Evolutionary conservation across 2,329 filamentous ascomycete genomes (phyloP), one percentile per base, ranked within the genome.

Genomic region (Fusarium decemcellulare): DNA sequence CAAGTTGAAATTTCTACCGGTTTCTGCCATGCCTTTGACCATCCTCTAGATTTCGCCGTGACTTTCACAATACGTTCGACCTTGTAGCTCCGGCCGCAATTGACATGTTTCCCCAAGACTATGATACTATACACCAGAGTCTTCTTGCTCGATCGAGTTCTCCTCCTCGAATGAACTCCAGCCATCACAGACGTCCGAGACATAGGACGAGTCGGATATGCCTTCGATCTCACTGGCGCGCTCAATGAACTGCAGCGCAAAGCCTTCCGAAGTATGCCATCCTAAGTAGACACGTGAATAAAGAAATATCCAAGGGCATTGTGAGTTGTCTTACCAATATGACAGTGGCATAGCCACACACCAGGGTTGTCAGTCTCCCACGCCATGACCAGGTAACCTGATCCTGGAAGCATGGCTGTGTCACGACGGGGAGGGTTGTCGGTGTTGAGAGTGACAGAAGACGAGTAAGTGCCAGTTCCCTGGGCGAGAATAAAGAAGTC

Each of bases 371-470:
- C 79, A 0, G 81, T 80, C 70, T 84, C 76, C 65, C 86, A 84
- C 3, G 83, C 85, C 56, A 88, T 77, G n/a, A 86, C 82, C 5
- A 86, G 57, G 73, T 83, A 83, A 0, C 85, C 85, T 10, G 71
- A 67, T 2, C 72, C 73, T 1, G 81, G 81, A 3, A 88, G 78
- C 66, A 85, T 81, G 7, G 85, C 85, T 3, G 85, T 83, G 68
- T 88, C 86, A 37, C 87, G 81, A 10, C 87, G 83, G 29, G 84
- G 81, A 2, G 87, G 85, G 72, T 88, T 88, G 3, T 16, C 34
- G 1, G 56, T 60, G 15, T 73, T 60, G 1, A 72, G 15, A 11
- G 29, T 51, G 2, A 67, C 48, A 1, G 57, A 56, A 27, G 43
- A 46, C 23, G 43, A 46, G 12, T 46, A 46, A 27, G 43, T 46